Evolutionary conservation across 148 eudicot genomes (phyloP), one percentile per base, ranked within the genome.

Genomic region (Cornus controversa): DNA sequence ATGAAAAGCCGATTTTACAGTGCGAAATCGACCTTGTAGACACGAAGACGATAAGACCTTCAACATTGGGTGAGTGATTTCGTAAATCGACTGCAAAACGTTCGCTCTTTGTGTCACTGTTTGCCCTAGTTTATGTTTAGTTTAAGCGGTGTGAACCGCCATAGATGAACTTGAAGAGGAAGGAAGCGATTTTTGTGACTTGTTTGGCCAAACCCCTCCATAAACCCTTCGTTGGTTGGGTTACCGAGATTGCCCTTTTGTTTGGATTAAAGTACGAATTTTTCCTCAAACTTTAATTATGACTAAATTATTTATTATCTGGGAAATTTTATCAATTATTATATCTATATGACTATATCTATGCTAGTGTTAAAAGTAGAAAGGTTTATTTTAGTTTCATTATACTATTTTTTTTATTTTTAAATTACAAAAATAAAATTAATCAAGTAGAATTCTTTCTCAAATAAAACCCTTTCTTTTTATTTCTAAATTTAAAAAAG

Each of bases 41-140:
- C 69, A 80, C 75, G 91, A 80, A 69, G 86, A 68, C 0, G 88
- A 79, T 28, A 90, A 81, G 26, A 73, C 82, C 84, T 90, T 92
- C 92, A 92, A 85, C 97, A 90, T 89, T 47, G 54, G 63, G 18
- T 11, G 23, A 23, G 0, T 24, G 14, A 15, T 18, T 8, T 13
- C 27, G 76, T 15, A 7, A 50, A 22, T 50, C 50, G 27, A 15
- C 20, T 24, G 69, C 5, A 23, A 23, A 40, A 18, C 16, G 6
- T 31, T 13, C 1, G 29, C 26, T 22, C 24, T 67, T 31, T 22
- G 7, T n/a, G 13, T 27, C 37, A 10, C 24, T 14, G 1, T 42
- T 37, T 6, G 69, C 10, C 11, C 66, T 63, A 64, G 70, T 26
- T 29, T 45, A 25, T 72, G 25, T 15, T 18, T 20, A 23, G 13